These are phyloP conservation scores for Fusarium sororula DNA, from an alignment of 2,329 filamentous ascomycete species.

Conservation along the genomic window DNA sequence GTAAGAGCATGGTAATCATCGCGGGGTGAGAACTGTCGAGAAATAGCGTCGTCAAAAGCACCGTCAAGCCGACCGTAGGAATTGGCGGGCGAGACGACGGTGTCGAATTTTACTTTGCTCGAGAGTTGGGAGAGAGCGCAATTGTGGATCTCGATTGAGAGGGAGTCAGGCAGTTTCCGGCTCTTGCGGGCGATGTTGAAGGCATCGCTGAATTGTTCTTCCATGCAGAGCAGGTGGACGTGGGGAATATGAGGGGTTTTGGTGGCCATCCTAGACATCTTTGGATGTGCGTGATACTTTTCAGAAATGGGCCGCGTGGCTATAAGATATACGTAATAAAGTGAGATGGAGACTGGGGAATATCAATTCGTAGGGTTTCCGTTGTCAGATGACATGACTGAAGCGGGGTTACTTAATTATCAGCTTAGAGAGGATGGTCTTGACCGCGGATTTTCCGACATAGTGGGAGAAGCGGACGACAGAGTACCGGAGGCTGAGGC, in stretches of 20 bases:
- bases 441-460: neutral
- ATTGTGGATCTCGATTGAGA: conserved; percentile 50
- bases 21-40: conserved; percentile 55
- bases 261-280: neutral
- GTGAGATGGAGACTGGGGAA: neutral
- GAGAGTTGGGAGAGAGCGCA: conserved; percentile 52
- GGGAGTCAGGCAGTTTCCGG: conserved; percentile 42
- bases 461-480: too few species aligned
- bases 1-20: conserved; percentile 59
- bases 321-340: fast-evolving
- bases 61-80: conserved; percentile 64
- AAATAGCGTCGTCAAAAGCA: conserved; percentile 64
- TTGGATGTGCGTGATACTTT: too few species aligned
- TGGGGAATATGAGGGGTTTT: conserved; percentile 8
- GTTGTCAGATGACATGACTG: neutral
- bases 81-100: conserved; percentile 64
- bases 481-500: too few species aligned
- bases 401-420: neutral
- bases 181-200: conserved; percentile 5
- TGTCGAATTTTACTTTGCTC: conserved; percentile 51
- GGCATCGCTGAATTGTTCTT: conserved; percentile 18
- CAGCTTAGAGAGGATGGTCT: neutral
- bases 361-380: neutral
- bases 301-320: too few species aligned
- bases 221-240: conserved; percentile 31